Evolutionary conservation across 441 rosid species (phyloP).

Genomic region (Isatis lusitanica): DNA sequence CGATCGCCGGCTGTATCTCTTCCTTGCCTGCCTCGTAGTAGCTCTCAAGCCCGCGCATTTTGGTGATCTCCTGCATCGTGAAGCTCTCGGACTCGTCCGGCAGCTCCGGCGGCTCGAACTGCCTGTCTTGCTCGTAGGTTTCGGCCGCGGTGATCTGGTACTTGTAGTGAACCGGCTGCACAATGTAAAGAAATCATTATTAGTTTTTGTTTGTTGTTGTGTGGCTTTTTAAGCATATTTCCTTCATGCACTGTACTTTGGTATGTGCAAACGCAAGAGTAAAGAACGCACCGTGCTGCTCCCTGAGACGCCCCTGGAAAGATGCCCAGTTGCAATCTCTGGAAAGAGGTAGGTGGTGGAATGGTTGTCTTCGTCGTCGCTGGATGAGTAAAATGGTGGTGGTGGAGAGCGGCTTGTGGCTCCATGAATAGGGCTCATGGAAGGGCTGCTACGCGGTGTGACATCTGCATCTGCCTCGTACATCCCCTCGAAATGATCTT

Average conservation of each 20-base stretch:
- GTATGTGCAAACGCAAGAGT: not conserved
- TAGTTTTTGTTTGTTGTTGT: not conserved
- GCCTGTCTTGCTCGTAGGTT: slow-evolving; percentile 31
- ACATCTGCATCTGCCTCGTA: slow-evolving; percentile 35
- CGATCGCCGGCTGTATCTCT: slow-evolving; percentile 45
- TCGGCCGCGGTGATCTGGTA: slow-evolving; percentile 24
- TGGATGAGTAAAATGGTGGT: slow-evolving; percentile 34
- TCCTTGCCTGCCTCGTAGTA: slow-evolving; percentile 38
- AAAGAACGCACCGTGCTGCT: slow-evolving; percentile 30
- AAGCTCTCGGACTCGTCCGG: slow-evolving; percentile 34
- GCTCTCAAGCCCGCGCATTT: slow-evolving; percentile 33
- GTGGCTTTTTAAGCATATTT: not conserved
- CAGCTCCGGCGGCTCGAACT: slow-evolving; percentile 38
- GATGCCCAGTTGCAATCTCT: slow-evolving; percentile 27
- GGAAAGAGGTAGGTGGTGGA: slow-evolving; percentile 36
- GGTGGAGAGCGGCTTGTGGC: slow-evolving; percentile 27
- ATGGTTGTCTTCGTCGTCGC: slow-evolving; percentile 33
- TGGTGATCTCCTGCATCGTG: slow-evolving; percentile 31
- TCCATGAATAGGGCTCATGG: slow-evolving; percentile 27
- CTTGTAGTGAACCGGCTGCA: slow-evolving; percentile 36
- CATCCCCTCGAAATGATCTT: slow-evolving; percentile 30
- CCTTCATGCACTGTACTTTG: not conserved
- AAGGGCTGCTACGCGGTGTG: slow-evolving; percentile 24
- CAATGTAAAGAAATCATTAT: not conserved
- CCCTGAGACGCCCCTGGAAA: slow-evolving; percentile 28